These are phyloP conservation scores for Penstemon eatonii DNA, from an alignment of 257 asterid species.

Conservation along the genomic window DNA sequence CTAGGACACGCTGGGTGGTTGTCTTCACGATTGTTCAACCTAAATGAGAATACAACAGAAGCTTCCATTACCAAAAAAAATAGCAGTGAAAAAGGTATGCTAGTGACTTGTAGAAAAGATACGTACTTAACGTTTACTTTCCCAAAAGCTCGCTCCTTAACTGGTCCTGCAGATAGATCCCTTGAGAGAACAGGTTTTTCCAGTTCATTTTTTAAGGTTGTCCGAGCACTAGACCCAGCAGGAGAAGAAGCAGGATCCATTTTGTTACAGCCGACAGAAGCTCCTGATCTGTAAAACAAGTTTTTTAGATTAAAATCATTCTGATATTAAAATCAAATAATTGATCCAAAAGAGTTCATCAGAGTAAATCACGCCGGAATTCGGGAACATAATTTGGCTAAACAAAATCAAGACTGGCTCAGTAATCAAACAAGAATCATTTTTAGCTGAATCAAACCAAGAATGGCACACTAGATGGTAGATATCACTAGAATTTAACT, in stretches of 20 bases:
- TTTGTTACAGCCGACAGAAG: slow-evolving; percentile 55
- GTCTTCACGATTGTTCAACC: slow-evolving; percentile 86
- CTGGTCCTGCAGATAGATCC: slow-evolving; percentile 60
- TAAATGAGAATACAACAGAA: slow-evolving; percentile 33
- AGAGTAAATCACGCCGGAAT: slow-evolving; percentile 16
- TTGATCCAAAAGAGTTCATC: slow-evolving; percentile 10
- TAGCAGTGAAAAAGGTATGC: slow-evolving; percentile 12
- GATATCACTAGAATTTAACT: background rate
- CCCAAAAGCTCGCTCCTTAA: slow-evolving; percentile 67
- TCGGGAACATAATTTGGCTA: background rate
- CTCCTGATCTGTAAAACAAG: slow-evolving; percentile 57
- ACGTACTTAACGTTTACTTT: slow-evolving; percentile 81
- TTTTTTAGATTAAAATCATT: slow-evolving; percentile 23
- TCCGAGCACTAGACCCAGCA: slow-evolving; percentile 60
- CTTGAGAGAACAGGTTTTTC: slow-evolving; percentile 67
- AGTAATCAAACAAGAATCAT: background rate
- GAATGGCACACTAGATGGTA: background rate
- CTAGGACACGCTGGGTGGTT: slow-evolving; percentile 44
- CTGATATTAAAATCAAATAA: slow-evolving; percentile 19
- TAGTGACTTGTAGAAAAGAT: slow-evolving; percentile 16
- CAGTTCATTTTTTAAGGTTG: slow-evolving; percentile 68
- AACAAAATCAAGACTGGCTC: slow-evolving; percentile 13
- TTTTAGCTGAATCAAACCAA: background rate
- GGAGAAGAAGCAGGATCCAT: slow-evolving; percentile 66
- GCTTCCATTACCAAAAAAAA: slow-evolving; percentile 21